phyloP scores from a whole-genome alignment of 768 basidiomycete species.

The Boletus insuetus region DNA sequence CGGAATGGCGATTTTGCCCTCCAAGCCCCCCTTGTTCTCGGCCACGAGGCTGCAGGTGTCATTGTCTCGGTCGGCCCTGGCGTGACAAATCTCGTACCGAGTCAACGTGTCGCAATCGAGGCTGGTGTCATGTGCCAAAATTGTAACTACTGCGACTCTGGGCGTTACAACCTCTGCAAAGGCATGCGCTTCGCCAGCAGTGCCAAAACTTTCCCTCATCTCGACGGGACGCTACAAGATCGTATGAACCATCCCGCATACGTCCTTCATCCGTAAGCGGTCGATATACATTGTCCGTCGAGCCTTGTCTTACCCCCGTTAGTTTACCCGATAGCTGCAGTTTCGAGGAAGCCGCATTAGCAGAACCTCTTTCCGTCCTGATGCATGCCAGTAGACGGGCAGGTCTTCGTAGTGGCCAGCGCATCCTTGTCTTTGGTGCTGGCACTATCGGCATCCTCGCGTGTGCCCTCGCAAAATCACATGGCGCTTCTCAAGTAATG shows the following conservation, averaged over 20 bases:
- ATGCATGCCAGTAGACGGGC: conserved; percentile 59
- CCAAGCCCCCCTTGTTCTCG: conserved; percentile 83
- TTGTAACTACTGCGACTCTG: conserved; percentile 66
- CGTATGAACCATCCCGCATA: conserved; percentile 87
- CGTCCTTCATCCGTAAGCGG: conserved; percentile 80
- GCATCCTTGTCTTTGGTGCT: conserved; percentile 86
- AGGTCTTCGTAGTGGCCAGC: conserved; percentile 47
- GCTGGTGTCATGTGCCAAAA: conserved; percentile 85
- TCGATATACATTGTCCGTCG: not conserved
- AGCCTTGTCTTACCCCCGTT: conserved; percentile 12
- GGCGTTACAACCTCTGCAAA: conserved; percentile 92
- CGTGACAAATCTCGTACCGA: conserved; percentile 59
- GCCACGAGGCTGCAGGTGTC: conserved; percentile 90
- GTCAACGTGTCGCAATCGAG: conserved; percentile 92
- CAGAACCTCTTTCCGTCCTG: conserved; percentile 92
- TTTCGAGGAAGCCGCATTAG: conserved; percentile 81
- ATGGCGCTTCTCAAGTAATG: conserved; percentile 69
- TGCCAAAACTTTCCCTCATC: conserved; percentile 89
- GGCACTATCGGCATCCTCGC: conserved; percentile 93
- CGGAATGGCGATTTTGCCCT: conserved; percentile 92
- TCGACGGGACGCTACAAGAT: conserved; percentile 87
- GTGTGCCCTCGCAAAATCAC: conserved; percentile 70
- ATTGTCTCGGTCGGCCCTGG: conserved; percentile 80
- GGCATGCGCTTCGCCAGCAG: conserved; percentile 85
- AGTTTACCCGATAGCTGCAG: conserved; percentile 75